phyloP scores from a whole-genome alignment of 768 basidiomycete species.

The Inosperma sp. region DNA sequence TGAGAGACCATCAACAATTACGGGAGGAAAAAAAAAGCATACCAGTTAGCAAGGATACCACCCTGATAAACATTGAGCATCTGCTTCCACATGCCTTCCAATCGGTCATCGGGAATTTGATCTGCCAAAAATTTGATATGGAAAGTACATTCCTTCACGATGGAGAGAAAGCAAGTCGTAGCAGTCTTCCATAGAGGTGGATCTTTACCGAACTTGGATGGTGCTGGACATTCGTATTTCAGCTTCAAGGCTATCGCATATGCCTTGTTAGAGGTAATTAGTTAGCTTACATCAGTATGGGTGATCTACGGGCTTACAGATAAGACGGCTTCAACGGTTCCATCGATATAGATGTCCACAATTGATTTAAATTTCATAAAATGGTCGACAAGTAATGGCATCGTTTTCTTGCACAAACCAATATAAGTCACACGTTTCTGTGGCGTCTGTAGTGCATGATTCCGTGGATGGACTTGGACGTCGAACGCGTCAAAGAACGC shows the following conservation, averaged over 20 bases:
- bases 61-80: conserved; percentile 77
- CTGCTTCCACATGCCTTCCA: conserved; percentile 84
- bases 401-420: conserved; percentile 79
- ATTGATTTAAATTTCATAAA: conserved; percentile 63
- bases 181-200: conserved; percentile 93
- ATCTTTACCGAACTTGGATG: conserved; percentile 86
- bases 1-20: neutral
- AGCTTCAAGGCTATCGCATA: conserved; percentile 89
- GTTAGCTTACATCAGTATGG: neutral
- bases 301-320: conserved; percentile 45
- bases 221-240: conserved; percentile 89
- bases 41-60: conserved; percentile 84
- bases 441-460: conserved; percentile 38
- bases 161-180: conserved; percentile 68
- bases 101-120: conserved; percentile 58
- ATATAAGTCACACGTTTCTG: conserved; percentile 82
- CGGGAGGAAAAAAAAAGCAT: conserved; percentile 19
- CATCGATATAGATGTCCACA: conserved; percentile 66
- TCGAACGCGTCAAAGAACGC: conserved; percentile 82
- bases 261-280: conserved; percentile 42
- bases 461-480: conserved; percentile 39
- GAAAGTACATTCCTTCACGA: conserved; percentile 62
- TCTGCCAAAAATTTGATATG: conserved; percentile 46
- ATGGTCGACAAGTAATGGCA: conserved; percentile 80
- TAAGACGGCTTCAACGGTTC: conserved; percentile 79